A percentile compares a stretch with the other conserved stretches of the same genome.
Evolutionary conservation across 352 stramenopile species (phyloP).

Genomic region (Lagenidium giganteum): DNA sequence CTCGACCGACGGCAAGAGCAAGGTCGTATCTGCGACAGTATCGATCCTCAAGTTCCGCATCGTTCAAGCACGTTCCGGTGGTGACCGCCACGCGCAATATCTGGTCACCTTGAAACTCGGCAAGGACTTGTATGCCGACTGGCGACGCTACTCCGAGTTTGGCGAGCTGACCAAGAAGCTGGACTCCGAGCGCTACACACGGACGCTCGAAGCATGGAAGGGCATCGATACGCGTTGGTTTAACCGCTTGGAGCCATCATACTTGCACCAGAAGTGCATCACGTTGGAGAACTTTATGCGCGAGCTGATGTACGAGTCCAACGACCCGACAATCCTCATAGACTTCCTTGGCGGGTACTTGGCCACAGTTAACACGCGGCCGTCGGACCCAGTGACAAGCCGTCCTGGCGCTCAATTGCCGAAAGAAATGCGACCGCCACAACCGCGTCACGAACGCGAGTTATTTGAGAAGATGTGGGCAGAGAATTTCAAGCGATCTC

Average conservation of each 20-base stretch:
- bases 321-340: conserved; percentile 60
- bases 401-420: conserved; percentile 72
- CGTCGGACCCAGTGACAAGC: conserved; percentile 50
- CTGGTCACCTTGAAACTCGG: conserved; percentile 84
- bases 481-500: conserved; percentile 94
- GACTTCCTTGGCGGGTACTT: conserved; percentile 79
- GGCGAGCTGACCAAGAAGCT: conserved; percentile 81
- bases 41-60: conserved; percentile 88
- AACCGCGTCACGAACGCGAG: conserved; percentile 91
- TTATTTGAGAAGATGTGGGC: conserved; percentile 97
- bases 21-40: conserved; percentile 73
- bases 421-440: conserved; percentile 87
- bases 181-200: conserved; percentile 42
- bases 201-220: conserved; percentile 65
- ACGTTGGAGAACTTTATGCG: conserved; percentile 86
- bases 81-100: conserved; percentile 84
- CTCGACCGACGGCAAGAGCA: conserved; percentile 61
- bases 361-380: conserved; percentile 74
- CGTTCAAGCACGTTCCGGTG: conserved; percentile 72
- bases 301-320: conserved; percentile 88
- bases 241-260: conserved; percentile 81
- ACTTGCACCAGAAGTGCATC: conserved; percentile 86
- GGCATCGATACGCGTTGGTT: conserved; percentile 84
- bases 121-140: conserved; percentile 84
- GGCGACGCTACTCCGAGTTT: conserved; percentile 86